phyloP scores from a whole-genome alignment of 441 rosid genomes.

The Metrosideros polymorpha region DNA sequence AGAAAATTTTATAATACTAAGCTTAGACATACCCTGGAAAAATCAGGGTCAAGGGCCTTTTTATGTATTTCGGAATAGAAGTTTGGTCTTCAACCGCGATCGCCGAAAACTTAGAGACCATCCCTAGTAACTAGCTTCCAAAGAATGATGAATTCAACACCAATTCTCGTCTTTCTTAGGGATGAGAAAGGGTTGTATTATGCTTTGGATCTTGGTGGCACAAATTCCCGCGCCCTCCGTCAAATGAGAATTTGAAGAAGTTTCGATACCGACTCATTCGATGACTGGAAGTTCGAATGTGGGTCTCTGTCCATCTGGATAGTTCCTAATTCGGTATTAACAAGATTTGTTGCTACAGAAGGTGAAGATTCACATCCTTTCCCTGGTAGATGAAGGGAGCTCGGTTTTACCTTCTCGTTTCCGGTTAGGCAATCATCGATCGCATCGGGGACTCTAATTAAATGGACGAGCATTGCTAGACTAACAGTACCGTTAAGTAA shows the following conservation, averaged over 20 bases:
- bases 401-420: conserved; percentile 40
- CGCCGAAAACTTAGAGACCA: neutral
- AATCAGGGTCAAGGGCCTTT: neutral
- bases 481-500: too few species aligned
- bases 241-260: conserved; percentile 68
- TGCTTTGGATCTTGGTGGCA: conserved; percentile 93
- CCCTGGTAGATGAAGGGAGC: conserved; percentile 12
- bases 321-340: conserved; percentile 11
- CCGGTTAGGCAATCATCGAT: conserved; percentile 18
- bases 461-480: too few species aligned
- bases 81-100: neutral
- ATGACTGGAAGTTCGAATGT: conserved; percentile 66
- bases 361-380: conserved; percentile 8
- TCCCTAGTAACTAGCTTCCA: neutral
- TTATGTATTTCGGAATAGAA: neutral
- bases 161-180: conserved; percentile 18
- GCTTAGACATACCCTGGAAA: too few species aligned
- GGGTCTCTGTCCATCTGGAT: conserved; percentile 10
- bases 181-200: conserved; percentile 74
- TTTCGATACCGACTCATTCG: conserved; percentile 82
- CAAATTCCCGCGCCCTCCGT: conserved; percentile 83
- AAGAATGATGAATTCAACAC: neutral
- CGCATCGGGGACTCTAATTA: conserved; percentile 19
- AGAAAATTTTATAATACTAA: too few species aligned
- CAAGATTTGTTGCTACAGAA: conserved; percentile 28